phyloP scores from a whole-genome alignment of 108 stramenopile species.

The Epipyxis sp. region DNA sequence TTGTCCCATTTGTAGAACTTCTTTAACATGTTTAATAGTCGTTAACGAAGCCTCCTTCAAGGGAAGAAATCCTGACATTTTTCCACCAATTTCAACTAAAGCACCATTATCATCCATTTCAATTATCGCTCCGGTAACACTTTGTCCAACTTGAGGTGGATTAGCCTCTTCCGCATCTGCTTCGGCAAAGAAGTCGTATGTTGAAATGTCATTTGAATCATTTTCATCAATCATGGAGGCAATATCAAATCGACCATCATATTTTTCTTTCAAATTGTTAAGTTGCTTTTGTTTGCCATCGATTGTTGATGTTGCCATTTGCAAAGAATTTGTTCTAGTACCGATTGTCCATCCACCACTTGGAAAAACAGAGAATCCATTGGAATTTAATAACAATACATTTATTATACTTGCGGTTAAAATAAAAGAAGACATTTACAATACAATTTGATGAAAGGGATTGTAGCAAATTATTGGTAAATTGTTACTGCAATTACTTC shows the following conservation, averaged over 20 bases:
- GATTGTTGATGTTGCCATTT: no score
- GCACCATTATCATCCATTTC: slow-evolving; percentile 44
- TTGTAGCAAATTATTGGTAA: no score
- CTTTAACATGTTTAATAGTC: slow-evolving; percentile 40
- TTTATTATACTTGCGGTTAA: no score
- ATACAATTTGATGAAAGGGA: no score
- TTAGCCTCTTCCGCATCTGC: not conserved
- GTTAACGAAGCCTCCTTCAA: slow-evolving; percentile 69
- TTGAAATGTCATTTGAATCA: not conserved
- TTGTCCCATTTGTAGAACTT: not conserved
- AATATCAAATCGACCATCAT: not conserved
- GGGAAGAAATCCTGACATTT: slow-evolving; percentile 84
- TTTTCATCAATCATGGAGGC: not conserved
- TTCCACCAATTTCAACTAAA: slow-evolving; percentile 72
- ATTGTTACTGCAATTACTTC: no score
- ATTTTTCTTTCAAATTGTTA: no score
- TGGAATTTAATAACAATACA: no score
- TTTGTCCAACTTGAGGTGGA: slow-evolving; percentile 31
- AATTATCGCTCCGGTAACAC: slow-evolving; percentile 44
- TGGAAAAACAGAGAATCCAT: no score
- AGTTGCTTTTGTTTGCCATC: no score
- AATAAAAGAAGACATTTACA: no score
- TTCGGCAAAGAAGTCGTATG: not conserved
- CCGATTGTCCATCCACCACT: no score
- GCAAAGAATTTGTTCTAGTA: no score